These are phyloP conservation scores for Xerocomellus intermedius DNA, from an alignment of 768 basidiomycete species.

Conservation along the genomic window DNA sequence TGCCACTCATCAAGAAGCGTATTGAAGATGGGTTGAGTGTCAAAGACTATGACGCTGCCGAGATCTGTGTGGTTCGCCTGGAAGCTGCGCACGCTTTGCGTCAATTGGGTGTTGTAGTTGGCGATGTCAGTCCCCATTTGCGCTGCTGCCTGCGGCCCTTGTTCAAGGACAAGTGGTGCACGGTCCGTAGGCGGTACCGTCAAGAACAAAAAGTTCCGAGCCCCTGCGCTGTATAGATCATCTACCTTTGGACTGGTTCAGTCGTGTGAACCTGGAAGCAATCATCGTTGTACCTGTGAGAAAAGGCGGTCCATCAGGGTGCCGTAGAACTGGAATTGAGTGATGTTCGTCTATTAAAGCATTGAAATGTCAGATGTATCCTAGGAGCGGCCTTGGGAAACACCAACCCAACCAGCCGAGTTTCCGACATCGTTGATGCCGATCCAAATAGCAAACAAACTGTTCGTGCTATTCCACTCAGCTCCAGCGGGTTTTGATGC, in stretches of 20 bases:
- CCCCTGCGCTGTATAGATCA: conserved; percentile 39
- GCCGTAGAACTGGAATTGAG: conserved; percentile 23
- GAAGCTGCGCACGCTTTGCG: conserved; percentile 39
- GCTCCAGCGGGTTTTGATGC: conserved; percentile 48
- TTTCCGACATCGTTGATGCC: conserved; percentile 62
- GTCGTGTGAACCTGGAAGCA: not conserved
- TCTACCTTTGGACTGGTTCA: conserved; percentile 12
- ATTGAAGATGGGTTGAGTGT: conserved; percentile 59
- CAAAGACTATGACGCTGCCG: conserved; percentile 48
- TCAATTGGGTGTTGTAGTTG: conserved; percentile 52
- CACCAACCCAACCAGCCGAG: conserved; percentile 17
- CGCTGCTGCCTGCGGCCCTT: conserved; percentile 30
- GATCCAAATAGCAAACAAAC: conserved; percentile 68
- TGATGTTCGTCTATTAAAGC: conserved; percentile 22
- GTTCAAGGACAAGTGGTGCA: conserved; percentile 50
- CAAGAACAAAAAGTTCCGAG: conserved; percentile 60
- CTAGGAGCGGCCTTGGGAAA: not conserved
- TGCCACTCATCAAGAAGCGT: conserved; percentile 50
- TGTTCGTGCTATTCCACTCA: conserved; percentile 55
- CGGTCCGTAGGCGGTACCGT: conserved; percentile 61
- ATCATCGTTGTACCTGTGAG: conserved; percentile 21
- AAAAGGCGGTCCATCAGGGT: conserved; percentile 26
- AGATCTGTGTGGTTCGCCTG: conserved; percentile 41
- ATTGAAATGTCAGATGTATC: not conserved
- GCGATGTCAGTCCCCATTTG: conserved; percentile 37